Conservation (phyloP, 495 filamentous ascomycete genomes). For the Penicillium cataractarum region DNA sequence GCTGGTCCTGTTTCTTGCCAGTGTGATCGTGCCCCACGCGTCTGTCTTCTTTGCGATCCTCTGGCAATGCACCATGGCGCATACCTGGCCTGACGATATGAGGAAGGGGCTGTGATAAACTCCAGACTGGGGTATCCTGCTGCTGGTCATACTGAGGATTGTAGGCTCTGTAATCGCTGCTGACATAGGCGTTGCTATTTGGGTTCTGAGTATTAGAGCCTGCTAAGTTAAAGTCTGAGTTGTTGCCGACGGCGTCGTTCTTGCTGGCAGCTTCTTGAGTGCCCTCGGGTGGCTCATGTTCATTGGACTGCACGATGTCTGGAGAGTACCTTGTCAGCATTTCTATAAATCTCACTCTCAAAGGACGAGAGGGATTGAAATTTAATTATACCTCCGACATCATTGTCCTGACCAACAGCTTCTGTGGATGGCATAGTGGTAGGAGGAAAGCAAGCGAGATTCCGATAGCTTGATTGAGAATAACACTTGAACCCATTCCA, state of each 20-base stretch:
- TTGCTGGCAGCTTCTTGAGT: constrained; percentile 24
- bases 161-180: constrained; percentile 1
- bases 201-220: constrained; percentile 15
- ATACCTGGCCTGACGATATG: constrained; percentile 20
- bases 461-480: not conserved
- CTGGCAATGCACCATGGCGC: constrained; percentile 20
- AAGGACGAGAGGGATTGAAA: too few relatives aligned
- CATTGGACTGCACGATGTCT: constrained; percentile 13
- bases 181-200: constrained; percentile 11
- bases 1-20: not conserved
- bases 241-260: constrained; percentile 15
- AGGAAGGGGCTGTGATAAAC: constrained; percentile 14
- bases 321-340: not conserved
- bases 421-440: not conserved
- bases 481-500: not conserved
- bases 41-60: constrained; percentile 13
- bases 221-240: constrained; percentile 20
- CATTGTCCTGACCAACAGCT: constrained; percentile 7
- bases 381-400: constrained; percentile 6
- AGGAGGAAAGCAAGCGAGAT: not conserved
- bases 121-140: constrained; percentile 9
- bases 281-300: constrained; percentile 15
- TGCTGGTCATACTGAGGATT: constrained; percentile 10
- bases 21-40: not conserved
- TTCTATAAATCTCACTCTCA: too few relatives aligned